Evolutionary conservation across 805 yeast genomes (phyloP).

Genomic region (Metschnikowia colocasiae): DNA sequence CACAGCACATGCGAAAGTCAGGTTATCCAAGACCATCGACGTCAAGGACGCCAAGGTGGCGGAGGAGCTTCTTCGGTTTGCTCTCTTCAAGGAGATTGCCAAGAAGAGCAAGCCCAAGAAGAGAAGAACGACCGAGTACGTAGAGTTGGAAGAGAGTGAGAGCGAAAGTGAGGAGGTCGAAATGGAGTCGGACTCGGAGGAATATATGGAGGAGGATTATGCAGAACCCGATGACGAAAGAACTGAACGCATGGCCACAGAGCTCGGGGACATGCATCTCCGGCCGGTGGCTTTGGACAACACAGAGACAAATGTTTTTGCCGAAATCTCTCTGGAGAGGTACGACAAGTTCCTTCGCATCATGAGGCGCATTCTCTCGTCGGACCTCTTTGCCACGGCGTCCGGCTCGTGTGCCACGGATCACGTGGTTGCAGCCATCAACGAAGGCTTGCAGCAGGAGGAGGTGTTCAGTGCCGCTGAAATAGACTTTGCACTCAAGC

Average conservation of each 20-base stretch:
- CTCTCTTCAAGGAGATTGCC: constrained; percentile 74
- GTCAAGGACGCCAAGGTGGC: constrained; percentile 82
- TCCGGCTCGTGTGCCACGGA: constrained; percentile 32
- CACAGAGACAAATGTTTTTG: constrained; percentile 19
- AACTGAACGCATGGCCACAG: constrained; percentile 7
- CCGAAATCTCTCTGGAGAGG: constrained; percentile 31
- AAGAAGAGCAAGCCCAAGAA: constrained; percentile 32
- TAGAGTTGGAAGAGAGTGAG: constrained; percentile 26
- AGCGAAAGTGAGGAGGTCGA: constrained; percentile 33
- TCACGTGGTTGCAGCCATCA: constrained; percentile 29
- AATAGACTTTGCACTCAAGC: constrained; percentile 28
- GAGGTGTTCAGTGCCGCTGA: constrained; percentile 33
- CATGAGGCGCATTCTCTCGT: constrained; percentile 30
- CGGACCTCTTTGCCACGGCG: constrained; percentile 32
- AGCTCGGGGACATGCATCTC: constrained; percentile 30
- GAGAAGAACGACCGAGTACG: constrained; percentile 17
- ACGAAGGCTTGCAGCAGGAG: constrained; percentile 37
- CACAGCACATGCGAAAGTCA: constrained; percentile 96
- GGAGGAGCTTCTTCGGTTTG: constrained; percentile 76
- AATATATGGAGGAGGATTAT: constrained; percentile 11
- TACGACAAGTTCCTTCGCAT: constrained; percentile 27
- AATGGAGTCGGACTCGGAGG: constrained; percentile 19
- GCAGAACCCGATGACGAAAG: neutral
- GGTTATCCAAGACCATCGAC: constrained; percentile 73
- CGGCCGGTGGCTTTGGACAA: constrained; percentile 28